Evolutionary conservation across 805 yeast genomes (phyloP), one percentile per base, ranked within the genome.

Genomic region (Metschnikowia shivogae): DNA sequence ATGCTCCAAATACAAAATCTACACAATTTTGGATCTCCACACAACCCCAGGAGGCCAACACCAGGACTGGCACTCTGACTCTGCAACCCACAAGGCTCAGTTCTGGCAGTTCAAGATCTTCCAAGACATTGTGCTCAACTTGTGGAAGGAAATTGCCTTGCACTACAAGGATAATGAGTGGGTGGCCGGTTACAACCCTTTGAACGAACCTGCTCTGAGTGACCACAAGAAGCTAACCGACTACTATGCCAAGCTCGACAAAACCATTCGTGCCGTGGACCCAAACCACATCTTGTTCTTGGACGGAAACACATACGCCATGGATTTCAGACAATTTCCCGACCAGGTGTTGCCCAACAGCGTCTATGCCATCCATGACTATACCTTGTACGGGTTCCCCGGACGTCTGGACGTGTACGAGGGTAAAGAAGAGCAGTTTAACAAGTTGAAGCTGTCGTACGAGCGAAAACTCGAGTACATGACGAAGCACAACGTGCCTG

Each of bases 111-210:
- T 72, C 61, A 70, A 67, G 52, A 62, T 67, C 22, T 72, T 74
- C 59, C 80, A 74, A 58, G 79, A 75, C 49, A 64, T 67, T 9
- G 62, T 72, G 19, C 62, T 73, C 38, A 63, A 73, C 52, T 62
- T 76, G 39, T 76, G 80, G 80, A 54, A 46, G 5, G 63, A 65
- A 42, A 55, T 76, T 31, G 80, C 80, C 6, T 58, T 60, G 36
- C 67, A 73, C 56, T 76, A 76, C 56, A 67, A 63, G 49, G 73
- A 67, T 44, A 75, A 76, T 54, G 55, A 60, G 14, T 74, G 74
- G 74, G 67, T 76, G 44, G 80, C 80, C 5, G 81, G 81, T n/a
- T 76, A 74, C 58, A 76, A 76, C 48, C 74, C 78, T 17, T 60
- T 76, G 58, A 76, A 76, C 56, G 81, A 76, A 56, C 81, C 81